A percentile compares a stretch with the other conserved stretches of the same genome.
These are phyloP conservation scores for Yamagishiella unicocca DNA, from an alignment of 139 green algal species.

Conservation along the genomic window DNA sequence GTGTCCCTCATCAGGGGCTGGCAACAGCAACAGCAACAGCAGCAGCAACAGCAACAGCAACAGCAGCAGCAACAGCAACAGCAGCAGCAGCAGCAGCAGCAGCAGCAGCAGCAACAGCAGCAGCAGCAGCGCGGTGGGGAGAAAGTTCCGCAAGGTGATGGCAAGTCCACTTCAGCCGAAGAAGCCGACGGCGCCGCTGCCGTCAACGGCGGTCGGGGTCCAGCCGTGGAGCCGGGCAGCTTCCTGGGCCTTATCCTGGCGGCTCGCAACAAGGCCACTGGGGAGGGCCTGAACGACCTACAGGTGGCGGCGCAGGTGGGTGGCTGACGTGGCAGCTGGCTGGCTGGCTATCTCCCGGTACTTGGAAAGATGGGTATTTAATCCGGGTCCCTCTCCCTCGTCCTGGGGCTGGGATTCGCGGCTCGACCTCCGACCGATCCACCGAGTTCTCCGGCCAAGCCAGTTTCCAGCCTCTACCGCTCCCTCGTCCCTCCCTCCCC, in stretches of 20 bases:
- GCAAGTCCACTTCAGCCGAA: too few relatives aligned
- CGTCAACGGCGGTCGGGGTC: neutral
- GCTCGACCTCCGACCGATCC: too few relatives aligned
- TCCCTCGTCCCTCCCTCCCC: slow-evolving; percentile 8
- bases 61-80: neutral
- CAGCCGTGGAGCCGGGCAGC: slow-evolving; percentile 51
- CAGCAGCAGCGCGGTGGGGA: neutral
- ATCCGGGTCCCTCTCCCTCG: neutral
- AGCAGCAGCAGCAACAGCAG: neutral
- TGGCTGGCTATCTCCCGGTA: neutral
- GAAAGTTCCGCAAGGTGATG: too few relatives aligned
- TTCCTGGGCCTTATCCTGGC: slow-evolving; percentile 65
- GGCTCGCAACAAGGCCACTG: slow-evolving; percentile 44
- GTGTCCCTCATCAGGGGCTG: neutral
- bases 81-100: neutral
- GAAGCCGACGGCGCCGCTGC: neutral
- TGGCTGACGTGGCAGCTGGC: too few relatives aligned
- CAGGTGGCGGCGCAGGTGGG: slow-evolving; percentile 25
- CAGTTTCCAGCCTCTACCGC: slow-evolving; percentile 19
- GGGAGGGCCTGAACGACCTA: slow-evolving; percentile 42
- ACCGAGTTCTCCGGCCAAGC: neutral
- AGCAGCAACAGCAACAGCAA: neutral
- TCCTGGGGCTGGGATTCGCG: too few relatives aligned
- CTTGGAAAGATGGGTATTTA: too few relatives aligned
- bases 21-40: neutral